Evolutionary conservation across 139 green algal species (phyloP).

Genomic region (Raphidocelis subcapitata): DNA sequence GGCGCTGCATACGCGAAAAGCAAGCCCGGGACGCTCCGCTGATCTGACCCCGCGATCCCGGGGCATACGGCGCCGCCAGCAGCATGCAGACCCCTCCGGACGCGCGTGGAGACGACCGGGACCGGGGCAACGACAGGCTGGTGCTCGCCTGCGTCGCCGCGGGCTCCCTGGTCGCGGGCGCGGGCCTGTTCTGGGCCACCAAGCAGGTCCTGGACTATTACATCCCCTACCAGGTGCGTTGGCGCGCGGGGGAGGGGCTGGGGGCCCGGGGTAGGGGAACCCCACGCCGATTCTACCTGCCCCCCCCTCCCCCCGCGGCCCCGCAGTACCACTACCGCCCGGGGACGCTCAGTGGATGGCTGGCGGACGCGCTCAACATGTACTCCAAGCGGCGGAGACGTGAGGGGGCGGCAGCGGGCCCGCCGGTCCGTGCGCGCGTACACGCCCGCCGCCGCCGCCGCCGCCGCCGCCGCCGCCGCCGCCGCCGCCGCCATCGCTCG

Average conservation of each 20-base stretch:
- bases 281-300: neutral
- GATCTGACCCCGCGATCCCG: no score
- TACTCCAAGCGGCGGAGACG: slow-evolving; percentile 78
- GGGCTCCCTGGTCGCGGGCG: neutral
- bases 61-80: no score
- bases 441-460: neutral
- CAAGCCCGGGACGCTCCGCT: no score
- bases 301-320: neutral
- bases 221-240: slow-evolving; percentile 44
- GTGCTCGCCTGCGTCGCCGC: neutral
- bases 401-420: slow-evolving; percentile 28
- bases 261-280: no score
- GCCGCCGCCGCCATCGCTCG: neutral
- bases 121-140: neutral
- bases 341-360: slow-evolving; percentile 81
- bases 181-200: slow-evolving; percentile 20
- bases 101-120: no score
- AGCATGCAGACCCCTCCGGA: no score
- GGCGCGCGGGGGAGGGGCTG: no score
- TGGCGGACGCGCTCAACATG: slow-evolving; percentile 66
- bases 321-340: slow-evolving; percentile 90
- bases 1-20: no score
- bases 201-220: slow-evolving; percentile 35
- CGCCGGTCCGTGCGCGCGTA: neutral
- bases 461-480: neutral